Percentiles rank a stretch among this genome's conserved stretches.
Evolutionary conservation across 805 yeast species (phyloP).

Genomic region (Zygotorulaspora florentina): DNA sequence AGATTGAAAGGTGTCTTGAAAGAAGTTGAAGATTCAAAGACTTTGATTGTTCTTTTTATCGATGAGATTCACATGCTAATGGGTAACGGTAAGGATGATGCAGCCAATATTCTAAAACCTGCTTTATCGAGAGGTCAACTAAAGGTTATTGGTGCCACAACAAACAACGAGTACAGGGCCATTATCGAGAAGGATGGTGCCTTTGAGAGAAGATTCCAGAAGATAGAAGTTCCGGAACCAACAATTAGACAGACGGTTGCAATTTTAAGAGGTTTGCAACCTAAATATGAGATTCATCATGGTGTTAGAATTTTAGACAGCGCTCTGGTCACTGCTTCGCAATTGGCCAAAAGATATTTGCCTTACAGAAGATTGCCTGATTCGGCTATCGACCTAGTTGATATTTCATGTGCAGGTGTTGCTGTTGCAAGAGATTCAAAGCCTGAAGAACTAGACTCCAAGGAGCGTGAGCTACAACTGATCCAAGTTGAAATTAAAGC

Average conservation of each 20-base stretch:
- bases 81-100: constrained; percentile 98
- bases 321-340: constrained; percentile 92
- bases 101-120: constrained; percentile 94
- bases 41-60: constrained; percentile 82
- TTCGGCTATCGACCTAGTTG: constrained; percentile 93
- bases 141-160: constrained; percentile 98
- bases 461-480: constrained; percentile 88
- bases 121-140: constrained; percentile 94
- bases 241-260: constrained; percentile 91
- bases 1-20: constrained; percentile 93
- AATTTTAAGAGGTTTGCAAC: constrained; percentile 91
- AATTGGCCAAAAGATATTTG: constrained; percentile 86
- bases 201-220: constrained; percentile 96
- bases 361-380: constrained; percentile 96
- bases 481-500: constrained; percentile 96
- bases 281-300: constrained; percentile 92
- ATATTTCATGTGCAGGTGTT: constrained; percentile 93
- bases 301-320: constrained; percentile 95
- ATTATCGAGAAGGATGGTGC: constrained; percentile 96
- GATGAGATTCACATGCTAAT: constrained; percentile 99
- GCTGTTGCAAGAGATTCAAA: constrained; percentile 98
- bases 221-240: constrained; percentile 93
- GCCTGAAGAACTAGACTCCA: constrained; percentile 91
- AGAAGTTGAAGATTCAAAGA: constrained; percentile 85
- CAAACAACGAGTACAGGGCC: constrained; percentile 89